Evolutionary conservation across 768 basidiomycete species (phyloP).

Genomic region (Boletus rubropictus): DNA sequence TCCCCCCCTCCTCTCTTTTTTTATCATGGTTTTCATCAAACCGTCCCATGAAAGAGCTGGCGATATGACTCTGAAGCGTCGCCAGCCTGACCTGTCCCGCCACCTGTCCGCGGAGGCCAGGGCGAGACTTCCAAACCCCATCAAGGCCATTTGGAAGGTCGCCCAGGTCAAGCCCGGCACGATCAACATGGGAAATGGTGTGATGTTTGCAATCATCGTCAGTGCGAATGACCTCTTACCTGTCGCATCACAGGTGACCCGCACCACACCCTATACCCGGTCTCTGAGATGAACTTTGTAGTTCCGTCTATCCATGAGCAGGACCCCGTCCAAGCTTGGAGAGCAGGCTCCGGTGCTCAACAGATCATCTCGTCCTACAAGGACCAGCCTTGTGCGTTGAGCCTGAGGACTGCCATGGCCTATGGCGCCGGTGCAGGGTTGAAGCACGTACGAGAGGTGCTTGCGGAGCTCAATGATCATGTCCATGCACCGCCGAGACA

Average conservation of each 20-base stretch:
- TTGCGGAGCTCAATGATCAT: slow-evolving; percentile 32
- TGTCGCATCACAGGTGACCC: slow-evolving; percentile 27
- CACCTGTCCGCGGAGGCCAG: slow-evolving; percentile 33
- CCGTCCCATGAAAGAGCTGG: slow-evolving; percentile 9
- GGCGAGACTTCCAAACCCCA: slow-evolving; percentile 32
- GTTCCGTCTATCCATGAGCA: slow-evolving; percentile 27
- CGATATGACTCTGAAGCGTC: slow-evolving; percentile 19
- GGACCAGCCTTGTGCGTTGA: slow-evolving; percentile 27
- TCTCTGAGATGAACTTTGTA: slow-evolving; percentile 31
- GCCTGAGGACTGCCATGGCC: slow-evolving; percentile 33
- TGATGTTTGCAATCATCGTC: background rate
- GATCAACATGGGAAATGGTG: slow-evolving; percentile 37
- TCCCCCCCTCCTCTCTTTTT: background rate
- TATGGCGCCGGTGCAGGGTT: slow-evolving; percentile 36
- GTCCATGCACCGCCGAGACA: slow-evolving; percentile 32
- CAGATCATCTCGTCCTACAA: slow-evolving; percentile 27
- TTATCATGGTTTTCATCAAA: slow-evolving; percentile 26
- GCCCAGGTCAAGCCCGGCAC: slow-evolving; percentile 32
- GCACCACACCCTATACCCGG: slow-evolving; percentile 30
- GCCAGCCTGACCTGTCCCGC: slow-evolving; percentile 28
- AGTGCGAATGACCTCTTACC: background rate
- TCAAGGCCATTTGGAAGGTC: slow-evolving; percentile 34
- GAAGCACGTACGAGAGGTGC: slow-evolving; percentile 28
- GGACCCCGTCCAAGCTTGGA: slow-evolving; percentile 31
- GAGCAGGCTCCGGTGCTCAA: slow-evolving; percentile 22